A percentile compares a stretch with the other conserved stretches of the same genome.
Conservation (phyloP, 2,329 filamentous ascomycete genomes). For the Alternaria metachromatica region DNA sequence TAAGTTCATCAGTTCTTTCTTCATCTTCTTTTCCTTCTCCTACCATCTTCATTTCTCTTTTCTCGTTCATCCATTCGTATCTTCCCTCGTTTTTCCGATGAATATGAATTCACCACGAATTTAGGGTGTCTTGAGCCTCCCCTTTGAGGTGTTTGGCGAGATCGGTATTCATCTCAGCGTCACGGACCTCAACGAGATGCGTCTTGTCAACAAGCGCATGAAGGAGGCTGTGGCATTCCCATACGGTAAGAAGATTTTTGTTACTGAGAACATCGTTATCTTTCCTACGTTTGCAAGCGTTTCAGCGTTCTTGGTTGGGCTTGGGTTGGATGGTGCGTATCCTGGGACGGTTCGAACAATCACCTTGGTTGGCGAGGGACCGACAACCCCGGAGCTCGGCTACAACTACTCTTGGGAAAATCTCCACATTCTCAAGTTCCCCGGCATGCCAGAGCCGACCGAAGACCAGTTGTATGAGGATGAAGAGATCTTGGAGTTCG, state of each 20-base stretch:
- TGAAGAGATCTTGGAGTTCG: slow-evolving; percentile 1
- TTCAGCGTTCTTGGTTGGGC: slow-evolving; percentile 1
- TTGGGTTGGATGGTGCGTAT: not conserved
- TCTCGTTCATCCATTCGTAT: not conserved
- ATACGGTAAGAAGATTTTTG: slow-evolving; percentile 2
- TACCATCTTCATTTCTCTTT: not conserved
- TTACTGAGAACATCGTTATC: not conserved
- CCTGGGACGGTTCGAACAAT: slow-evolving; percentile 2
- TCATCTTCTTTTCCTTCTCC: not conserved
- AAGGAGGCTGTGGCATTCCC: not conserved
- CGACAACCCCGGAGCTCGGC: not conserved
- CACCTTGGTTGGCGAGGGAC: slow-evolving; percentile 15
- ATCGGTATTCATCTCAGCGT: not conserved
- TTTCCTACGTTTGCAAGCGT: slow-evolving; percentile 8
- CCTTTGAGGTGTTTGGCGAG: not conserved
- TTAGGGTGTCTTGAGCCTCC: not conserved
- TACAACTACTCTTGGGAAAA: not conserved
- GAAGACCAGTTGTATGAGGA: slow-evolving; percentile 10
- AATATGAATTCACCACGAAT: not conserved
- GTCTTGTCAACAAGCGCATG: not conserved
- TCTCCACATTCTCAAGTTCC: not conserved
- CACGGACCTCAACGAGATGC: not conserved
- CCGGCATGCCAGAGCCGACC: not conserved
- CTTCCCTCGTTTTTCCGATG: not conserved
- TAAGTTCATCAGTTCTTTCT: not conserved